Base-by-base conservation (phyloP, 2,329 filamentous ascomycete species). In the Neopestalotiopsis sp. region DNA sequence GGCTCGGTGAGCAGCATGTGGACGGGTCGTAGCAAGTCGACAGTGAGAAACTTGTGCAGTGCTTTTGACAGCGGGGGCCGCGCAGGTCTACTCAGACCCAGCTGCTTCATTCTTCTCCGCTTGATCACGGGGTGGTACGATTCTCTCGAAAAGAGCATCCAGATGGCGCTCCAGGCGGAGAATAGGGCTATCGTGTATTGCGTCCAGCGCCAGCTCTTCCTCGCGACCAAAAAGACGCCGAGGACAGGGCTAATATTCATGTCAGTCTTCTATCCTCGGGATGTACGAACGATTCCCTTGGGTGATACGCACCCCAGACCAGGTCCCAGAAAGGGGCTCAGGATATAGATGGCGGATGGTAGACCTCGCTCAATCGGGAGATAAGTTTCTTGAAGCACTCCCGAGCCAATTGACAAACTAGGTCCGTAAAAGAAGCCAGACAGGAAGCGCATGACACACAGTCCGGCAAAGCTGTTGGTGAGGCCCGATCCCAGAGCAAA, bases 1-100 rank as follows among this genome's bases (percentile, higher is more conserved):
- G 90, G 89, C 72, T 92, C 90, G 1, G 85, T 84, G 56, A 89
- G 74, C 7, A 92, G 81, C 83, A 92, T 89, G 59, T 84, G 82
- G 0, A 90, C 20, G 0, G 88, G 88, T 12, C 87, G 81, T 17
- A 86, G 69, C 1, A 88, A 75, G 1, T 84, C 82, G 1, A 83
- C 77, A 0, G 82, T 78, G 3, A 84, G 69, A 68, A 86, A 85
- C 1, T 70, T 20, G 24, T 71, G 73, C 32, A 82, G 59, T 3
- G 74, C 77, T 7, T 73, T 65, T 0, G 61, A 9, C 3, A 78
- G 14, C 0, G 81, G 76, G 0, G 76, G 74, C 0, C 65, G 64
- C 0, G 72, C 71, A 1, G 77, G 75, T 0, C 78, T 32, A 0
- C 75, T 52, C 4, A 79, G 67, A 1, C 80, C 79, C 9, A 81